Percentiles rank a stretch among this genome's conserved stretches.
These are phyloP conservation scores for Fusarium gaditjirri DNA, from an alignment of 2,329 filamentous ascomycete species.

Conservation along the genomic window DNA sequence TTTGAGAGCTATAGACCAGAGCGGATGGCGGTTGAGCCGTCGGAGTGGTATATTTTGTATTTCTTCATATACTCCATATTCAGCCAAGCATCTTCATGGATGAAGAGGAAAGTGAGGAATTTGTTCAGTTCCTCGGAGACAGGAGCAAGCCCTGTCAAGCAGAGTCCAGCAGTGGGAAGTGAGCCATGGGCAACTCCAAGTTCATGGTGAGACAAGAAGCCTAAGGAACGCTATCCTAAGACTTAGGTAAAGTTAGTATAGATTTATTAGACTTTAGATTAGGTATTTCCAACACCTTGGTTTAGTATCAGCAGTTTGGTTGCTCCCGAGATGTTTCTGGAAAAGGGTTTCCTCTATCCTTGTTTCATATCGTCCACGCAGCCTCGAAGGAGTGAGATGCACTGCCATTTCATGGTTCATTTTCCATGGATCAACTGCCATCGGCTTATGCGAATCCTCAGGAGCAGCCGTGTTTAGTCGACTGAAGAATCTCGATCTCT, in stretches of 20 bases:
- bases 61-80: neutral
- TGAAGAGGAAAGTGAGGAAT: neutral
- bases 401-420: neutral
- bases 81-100: neutral
- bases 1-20: conserved; percentile 3
- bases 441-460: neutral
- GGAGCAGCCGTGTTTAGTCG: neutral
- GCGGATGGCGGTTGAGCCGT: neutral
- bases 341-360: neutral
- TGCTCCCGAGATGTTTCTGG: neutral
- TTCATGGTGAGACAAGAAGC: neutral
- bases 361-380: neutral
- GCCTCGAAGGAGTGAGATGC: neutral
- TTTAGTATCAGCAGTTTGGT: neutral
- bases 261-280: neutral
- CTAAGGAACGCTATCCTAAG: no score
- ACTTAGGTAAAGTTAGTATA: neutral
- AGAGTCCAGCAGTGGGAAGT: neutral
- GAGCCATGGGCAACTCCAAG: neutral
- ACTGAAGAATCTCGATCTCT: rapidly evolving
- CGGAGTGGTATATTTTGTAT: conserved; percentile 5
- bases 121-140: neutral
- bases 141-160: neutral
- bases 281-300: rapidly evolving
- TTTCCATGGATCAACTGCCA: neutral